Conservation (phyloP, 192 early-diverging fungal species). For the Irineochytrium annulatum region DNA sequence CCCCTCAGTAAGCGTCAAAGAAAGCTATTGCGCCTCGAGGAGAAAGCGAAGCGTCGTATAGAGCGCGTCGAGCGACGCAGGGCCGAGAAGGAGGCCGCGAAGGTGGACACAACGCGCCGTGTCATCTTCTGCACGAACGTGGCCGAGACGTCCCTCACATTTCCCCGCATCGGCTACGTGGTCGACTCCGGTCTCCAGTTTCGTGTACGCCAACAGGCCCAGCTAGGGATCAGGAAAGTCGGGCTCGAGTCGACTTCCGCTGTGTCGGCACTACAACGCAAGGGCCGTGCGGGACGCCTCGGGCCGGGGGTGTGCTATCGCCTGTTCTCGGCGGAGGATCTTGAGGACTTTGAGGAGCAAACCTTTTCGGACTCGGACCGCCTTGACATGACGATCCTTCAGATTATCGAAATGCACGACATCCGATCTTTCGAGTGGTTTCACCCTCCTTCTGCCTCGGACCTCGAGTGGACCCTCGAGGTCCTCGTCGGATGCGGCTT, state of each 20-base stretch:
- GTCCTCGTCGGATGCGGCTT: conserved; percentile 7
- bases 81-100: not conserved
- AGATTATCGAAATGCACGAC: conserved; percentile 19
- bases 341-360: conserved; percentile 75
- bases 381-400: conserved; percentile 14
- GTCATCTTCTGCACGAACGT: conserved; percentile 96
- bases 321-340: conserved; percentile 72
- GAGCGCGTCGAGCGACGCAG: not conserved
- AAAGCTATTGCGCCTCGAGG: too few species aligned
- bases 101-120: conserved; percentile 65
- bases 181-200: conserved; percentile 78
- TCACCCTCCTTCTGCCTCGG: conserved; percentile 1
- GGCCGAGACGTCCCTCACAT: conserved; percentile 97
- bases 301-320: conserved; percentile 86
- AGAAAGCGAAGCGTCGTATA: too few species aligned
- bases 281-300: conserved; percentile 90
- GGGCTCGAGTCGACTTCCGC: conserved; percentile 25
- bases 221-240: conserved; percentile 79
- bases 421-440: conserved; percentile 20
- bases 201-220: conserved; percentile 16
- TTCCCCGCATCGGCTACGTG: conserved; percentile 88
- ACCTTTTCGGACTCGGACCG: conserved; percentile 33
- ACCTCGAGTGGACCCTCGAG: conserved; percentile 11
- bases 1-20: too few species aligned
- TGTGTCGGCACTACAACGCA: conserved; percentile 83